phyloP scores from a whole-genome alignment of 805 yeast species.

The Hanseniaspora lachancei region DNA sequence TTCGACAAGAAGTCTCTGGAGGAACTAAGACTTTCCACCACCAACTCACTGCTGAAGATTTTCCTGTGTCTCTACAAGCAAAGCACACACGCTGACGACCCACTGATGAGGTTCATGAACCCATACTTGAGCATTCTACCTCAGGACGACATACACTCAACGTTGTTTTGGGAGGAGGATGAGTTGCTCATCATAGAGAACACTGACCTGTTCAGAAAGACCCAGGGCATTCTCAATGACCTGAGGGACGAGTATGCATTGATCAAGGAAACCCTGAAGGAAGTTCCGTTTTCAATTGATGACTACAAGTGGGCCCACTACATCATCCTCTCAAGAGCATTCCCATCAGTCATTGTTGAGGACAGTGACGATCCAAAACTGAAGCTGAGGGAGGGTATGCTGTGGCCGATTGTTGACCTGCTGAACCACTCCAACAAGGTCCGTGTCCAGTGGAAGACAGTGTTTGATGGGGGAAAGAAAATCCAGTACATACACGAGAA shows the following conservation, averaged over 20 bases:
- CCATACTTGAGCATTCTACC: slow-evolving; percentile 44
- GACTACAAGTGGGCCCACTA: slow-evolving; percentile 65
- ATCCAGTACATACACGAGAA: slow-evolving; percentile 34
- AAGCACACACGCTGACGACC: slow-evolving; percentile 23
- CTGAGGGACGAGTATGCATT: slow-evolving; percentile 21
- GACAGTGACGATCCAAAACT: slow-evolving; percentile 25
- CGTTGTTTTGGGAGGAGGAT: slow-evolving; percentile 49
- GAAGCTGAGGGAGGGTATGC: slow-evolving; percentile 41
- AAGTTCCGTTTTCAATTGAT: slow-evolving; percentile 20
- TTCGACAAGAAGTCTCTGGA: slow-evolving; percentile 15
- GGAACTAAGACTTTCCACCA: neutral
- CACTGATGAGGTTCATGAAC: slow-evolving; percentile 21
- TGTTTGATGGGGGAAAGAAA: slow-evolving; percentile 15
- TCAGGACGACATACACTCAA: slow-evolving; percentile 35
- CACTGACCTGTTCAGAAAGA: slow-evolving; percentile 52
- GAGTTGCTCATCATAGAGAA: slow-evolving; percentile 46
- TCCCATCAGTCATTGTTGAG: slow-evolving; percentile 56
- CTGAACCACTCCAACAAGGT: slow-evolving; percentile 57
- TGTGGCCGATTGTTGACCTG: slow-evolving; percentile 67
- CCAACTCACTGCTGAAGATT: slow-evolving; percentile 28
- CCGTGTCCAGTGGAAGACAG: slow-evolving; percentile 49
- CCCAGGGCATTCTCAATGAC: slow-evolving; percentile 35
- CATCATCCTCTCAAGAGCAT: slow-evolving; percentile 64
- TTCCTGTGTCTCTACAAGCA: slow-evolving; percentile 31
- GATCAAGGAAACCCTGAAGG: neutral